Percentiles rank a stretch among this genome's conserved stretches.
Conservation (phyloP, 805 yeast species). For the Monosporozyma unispora region DNA sequence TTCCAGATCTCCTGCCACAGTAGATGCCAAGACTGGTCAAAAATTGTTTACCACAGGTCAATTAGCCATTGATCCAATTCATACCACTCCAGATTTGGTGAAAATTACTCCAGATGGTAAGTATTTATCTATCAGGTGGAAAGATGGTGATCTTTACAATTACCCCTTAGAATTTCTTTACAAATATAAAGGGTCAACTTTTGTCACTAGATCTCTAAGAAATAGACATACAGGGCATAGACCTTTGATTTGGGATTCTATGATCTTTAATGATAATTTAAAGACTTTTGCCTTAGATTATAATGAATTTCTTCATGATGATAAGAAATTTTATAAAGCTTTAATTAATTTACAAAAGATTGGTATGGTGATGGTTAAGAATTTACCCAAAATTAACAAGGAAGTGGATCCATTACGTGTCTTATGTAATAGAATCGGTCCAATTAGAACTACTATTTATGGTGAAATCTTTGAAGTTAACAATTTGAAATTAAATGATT, state of each 20-base stretch:
- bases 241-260: slow-evolving; percentile 36
- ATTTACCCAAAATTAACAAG: slow-evolving; percentile 38
- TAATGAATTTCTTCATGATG: slow-evolving; percentile 34
- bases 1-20: slow-evolving; percentile 37
- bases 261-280: slow-evolving; percentile 15
- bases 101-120: slow-evolving; percentile 29
- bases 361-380: slow-evolving; percentile 50
- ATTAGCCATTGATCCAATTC: slow-evolving; percentile 25
- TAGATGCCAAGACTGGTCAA: slow-evolving; percentile 44
- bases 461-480: slow-evolving; percentile 65
- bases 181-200: slow-evolving; percentile 35
- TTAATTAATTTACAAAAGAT: slow-evolving; percentile 41
- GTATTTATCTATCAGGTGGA: slow-evolving; percentile 39
- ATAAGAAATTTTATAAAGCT: slow-evolving; percentile 30
- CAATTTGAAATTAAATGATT: slow-evolving; percentile 39
- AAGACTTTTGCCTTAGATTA: slow-evolving; percentile 29
- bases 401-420: slow-evolving; percentile 29
- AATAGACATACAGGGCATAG: slow-evolving; percentile 24
- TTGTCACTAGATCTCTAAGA: slow-evolving; percentile 23
- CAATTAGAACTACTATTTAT: slow-evolving; percentile 60
- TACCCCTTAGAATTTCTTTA: slow-evolving; percentile 42
- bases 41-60: slow-evolving; percentile 56
- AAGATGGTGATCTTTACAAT: slow-evolving; percentile 35
- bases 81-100: slow-evolving; percentile 31
- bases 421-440: slow-evolving; percentile 52